Percentiles rank a stretch among this genome's conserved stretches.
Evolutionary conservation across 257 asterid species (phyloP).

Genomic region (Petunia axillaris): DNA sequence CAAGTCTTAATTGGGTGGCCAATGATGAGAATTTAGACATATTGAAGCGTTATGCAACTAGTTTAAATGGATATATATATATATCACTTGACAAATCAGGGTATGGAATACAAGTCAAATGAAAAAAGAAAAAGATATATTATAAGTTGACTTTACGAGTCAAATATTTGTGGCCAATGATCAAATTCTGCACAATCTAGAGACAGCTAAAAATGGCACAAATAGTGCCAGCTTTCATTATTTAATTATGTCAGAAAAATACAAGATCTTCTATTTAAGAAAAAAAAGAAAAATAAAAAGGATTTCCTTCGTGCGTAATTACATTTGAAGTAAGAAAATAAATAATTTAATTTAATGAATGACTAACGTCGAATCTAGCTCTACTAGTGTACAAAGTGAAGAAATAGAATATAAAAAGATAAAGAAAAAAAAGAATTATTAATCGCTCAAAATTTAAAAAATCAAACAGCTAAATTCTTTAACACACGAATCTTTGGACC

Average conservation of each 20-base stretch:
- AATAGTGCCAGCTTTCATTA: neutral
- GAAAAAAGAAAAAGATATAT: neutral
- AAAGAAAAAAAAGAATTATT: neutral
- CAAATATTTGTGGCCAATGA: neutral
- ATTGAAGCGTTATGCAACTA: neutral
- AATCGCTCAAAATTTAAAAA: neutral
- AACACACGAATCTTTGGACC: neutral
- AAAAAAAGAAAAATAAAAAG: neutral
- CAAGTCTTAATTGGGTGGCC: neutral
- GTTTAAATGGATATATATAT: neutral
- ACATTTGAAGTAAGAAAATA: neutral
- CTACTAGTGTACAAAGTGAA: neutral
- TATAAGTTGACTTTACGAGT: neutral
- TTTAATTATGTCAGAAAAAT: neutral
- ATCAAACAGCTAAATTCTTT: constrained; percentile 12
- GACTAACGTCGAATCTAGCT: neutral
- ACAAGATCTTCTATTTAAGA: neutral
- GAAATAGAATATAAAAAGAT: neutral
- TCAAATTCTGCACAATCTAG: neutral
- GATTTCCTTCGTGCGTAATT: neutral
- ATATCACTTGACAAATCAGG: too few species aligned
- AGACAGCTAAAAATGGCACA: neutral
- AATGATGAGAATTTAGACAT: neutral
- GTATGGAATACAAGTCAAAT: neutral
- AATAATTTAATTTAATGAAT: neutral